Base-by-base conservation (phyloP, 2,329 filamentous ascomycete genomes). In the Fusarium sp. region DNA sequence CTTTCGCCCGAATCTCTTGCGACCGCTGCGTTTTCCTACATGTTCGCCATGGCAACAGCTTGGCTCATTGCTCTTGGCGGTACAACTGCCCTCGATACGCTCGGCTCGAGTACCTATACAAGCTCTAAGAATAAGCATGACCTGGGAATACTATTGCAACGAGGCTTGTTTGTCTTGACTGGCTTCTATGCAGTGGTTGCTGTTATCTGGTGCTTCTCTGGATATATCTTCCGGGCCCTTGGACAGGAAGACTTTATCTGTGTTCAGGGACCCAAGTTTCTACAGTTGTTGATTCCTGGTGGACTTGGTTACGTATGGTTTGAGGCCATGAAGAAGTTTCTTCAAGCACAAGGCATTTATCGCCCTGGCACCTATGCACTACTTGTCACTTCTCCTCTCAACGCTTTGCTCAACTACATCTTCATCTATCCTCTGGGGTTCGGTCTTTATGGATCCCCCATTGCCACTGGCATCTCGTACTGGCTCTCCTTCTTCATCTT, bases 331-430 rank as follows among this genome's bases (percentile, higher is more conserved):
- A 98, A 98, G 84, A 94, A 96, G 76, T 98, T 92, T 75, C 87
- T 97, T 2, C 95, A 98, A 82, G 95, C 95, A 0, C 95, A 98
- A 82, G 93, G 93, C 35, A 90, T 96, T n/a, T 96, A 97, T 82
- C 90, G 88, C 3, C 93, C 94, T 0, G 94, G 93, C 3, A 92
- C 95, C 3, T 97, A 95, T 79, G 94, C 95, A 15, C 89, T 98
- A 2, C 83, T 97, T 4, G 87, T 97, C 73, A 95, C 93, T 24
- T 94, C 94, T 0, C 94, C 95, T 0, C 83, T 97, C 33, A 97
- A 96, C 79, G 92, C 91, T 0, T 84, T 93, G 31, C 86, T 98
- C 81, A 96, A 97, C 81, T 97, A 90, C 75, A 82, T 95, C 35
- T 93, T 96, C 81, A 90, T 96, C 73, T 92, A 97, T 79, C 90